Evolutionary conservation across 768 basidiomycete species (phyloP).

Genomic region (Calocera cornea): DNA sequence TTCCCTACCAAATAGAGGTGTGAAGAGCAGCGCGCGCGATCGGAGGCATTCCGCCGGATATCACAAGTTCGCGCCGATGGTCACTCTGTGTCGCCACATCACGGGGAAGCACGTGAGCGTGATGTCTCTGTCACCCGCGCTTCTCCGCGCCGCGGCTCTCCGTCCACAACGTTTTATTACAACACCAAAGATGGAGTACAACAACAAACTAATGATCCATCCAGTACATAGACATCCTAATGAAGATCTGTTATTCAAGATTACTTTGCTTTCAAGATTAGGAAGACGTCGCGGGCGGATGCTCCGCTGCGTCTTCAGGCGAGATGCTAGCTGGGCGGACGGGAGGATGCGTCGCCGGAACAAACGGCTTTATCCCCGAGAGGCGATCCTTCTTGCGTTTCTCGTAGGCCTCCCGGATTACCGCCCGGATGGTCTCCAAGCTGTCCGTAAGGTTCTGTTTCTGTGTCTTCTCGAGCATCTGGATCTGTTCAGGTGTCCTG

Average conservation of each 20-base stretch:
- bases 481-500: constrained; percentile 13
- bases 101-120: not conserved
- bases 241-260: too few species aligned
- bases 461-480: constrained; percentile 10
- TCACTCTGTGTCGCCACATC: constrained; percentile 3
- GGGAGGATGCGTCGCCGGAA: not conserved
- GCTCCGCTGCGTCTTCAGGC: not conserved
- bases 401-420: constrained; percentile 12
- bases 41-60: not conserved
- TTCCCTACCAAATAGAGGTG: not conserved
- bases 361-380: not conserved
- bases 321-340: not conserved
- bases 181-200: not conserved
- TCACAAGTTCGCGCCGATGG: not conserved
- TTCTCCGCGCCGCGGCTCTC: not conserved
- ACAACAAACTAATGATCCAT: not conserved
- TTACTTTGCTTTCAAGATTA: too few species aligned
- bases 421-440: constrained; percentile 9
- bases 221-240: too few species aligned
- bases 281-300: not conserved
- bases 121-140: not conserved
- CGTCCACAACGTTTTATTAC: not conserved
- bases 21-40: not conserved
- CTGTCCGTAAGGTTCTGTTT: constrained; percentile 10
- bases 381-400: constrained; percentile 8